Conservation (phyloP, 148 eudicot species). For the Cornus kousa region DNA sequence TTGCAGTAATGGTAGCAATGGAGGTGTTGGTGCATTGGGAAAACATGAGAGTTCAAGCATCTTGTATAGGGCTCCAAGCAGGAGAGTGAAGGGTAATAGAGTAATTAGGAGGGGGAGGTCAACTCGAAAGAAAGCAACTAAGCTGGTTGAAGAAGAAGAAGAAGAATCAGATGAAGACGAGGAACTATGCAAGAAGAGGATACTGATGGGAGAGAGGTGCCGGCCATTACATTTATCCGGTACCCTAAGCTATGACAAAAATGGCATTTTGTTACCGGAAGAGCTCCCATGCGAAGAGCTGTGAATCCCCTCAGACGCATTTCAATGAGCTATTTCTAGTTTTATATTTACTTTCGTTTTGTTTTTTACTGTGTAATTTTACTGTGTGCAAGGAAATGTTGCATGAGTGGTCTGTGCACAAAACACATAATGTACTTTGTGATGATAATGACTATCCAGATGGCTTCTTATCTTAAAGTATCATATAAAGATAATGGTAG, state of each 20-base stretch:
- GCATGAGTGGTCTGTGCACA: too few species aligned
- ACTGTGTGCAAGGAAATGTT: too few species aligned
- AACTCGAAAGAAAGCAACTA: background rate
- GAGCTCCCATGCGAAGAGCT: too few species aligned
- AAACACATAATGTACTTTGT: too few species aligned
- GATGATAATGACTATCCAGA: too few species aligned
- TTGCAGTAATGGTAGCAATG: background rate
- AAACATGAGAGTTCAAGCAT: constrained; percentile 6
- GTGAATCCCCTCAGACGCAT: too few species aligned
- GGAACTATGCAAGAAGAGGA: constrained; percentile 68
- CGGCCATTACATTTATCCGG: constrained; percentile 49
- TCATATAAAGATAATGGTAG: too few species aligned
- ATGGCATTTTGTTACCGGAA: constrained; percentile 58
- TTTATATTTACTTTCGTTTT: too few species aligned
- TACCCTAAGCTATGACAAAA: constrained; percentile 43
- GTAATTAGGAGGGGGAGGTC: constrained; percentile 2
- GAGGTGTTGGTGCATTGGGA: background rate
- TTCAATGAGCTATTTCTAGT: too few species aligned
- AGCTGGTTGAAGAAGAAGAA: constrained; percentile 14
- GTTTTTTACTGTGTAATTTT: too few species aligned
- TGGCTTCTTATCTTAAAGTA: too few species aligned
- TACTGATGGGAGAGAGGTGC: constrained; percentile 69
- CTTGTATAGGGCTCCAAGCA: background rate
- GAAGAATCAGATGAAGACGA: constrained; percentile 12
- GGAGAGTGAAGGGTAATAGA: background rate